These are phyloP conservation scores for Ambrosiella xylebori DNA, from an alignment of 2,329 filamentous ascomycete species.

Conservation along the genomic window DNA sequence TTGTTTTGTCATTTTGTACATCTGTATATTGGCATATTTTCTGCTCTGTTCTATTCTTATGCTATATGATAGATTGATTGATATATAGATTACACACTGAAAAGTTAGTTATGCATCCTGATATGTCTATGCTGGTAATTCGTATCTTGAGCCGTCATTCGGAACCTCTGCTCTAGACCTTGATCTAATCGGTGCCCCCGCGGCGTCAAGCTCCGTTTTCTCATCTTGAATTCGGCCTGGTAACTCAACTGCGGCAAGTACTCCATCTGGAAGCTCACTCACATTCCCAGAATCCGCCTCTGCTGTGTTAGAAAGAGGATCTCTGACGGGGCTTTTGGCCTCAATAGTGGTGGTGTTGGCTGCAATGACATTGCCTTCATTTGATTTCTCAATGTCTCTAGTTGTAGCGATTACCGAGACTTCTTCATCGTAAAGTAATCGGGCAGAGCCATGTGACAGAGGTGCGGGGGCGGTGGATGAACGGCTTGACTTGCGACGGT, in stretches of 20 bases:
- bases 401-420: neutral
- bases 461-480: neutral
- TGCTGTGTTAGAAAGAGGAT: neutral
- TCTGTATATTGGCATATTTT: neutral
- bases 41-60: neutral
- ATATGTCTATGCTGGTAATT: conserved; percentile 1
- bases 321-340: neutral
- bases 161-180: conserved; percentile 4
- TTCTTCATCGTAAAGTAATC: neutral
- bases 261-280: neutral
- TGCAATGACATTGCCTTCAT: neutral
- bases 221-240: conserved; percentile 1
- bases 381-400: neutral
- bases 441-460: neutral
- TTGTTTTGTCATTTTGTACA: neutral
- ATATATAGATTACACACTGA: neutral
- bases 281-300: neutral
- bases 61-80: neutral
- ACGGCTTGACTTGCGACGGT: neutral
- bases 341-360: neutral
- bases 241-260: conserved; percentile 1
- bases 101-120: neutral
- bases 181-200: conserved; percentile 6
- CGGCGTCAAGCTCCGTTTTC: conserved; percentile 8
- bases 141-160: conserved; percentile 1